Conservation (phyloP, 192 early-diverging fungal genomes). For the Entrophospora sp. region DNA sequence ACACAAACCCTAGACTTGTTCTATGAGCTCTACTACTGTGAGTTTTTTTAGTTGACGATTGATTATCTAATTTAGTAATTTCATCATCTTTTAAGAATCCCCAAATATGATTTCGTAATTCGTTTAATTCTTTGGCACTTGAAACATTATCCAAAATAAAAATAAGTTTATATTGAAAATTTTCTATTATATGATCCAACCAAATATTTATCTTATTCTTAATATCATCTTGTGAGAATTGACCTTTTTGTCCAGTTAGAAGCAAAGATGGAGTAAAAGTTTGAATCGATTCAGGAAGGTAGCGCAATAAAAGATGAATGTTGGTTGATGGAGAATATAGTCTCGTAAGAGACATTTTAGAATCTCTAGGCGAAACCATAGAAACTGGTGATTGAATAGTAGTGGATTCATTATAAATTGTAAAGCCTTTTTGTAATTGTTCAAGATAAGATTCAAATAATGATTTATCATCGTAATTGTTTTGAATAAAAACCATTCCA, state of each 20-base stretch:
- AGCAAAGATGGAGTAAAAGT: conserved; percentile 41
- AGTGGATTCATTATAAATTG: conserved; percentile 11
- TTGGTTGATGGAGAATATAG: conserved; percentile 48
- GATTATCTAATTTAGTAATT: conserved; percentile 4
- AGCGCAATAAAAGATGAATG: conserved; percentile 45
- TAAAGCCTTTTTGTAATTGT: conserved; percentile 32
- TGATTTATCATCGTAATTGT: conserved; percentile 13
- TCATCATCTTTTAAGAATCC: conserved; percentile 30
- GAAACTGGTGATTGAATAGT: not conserved
- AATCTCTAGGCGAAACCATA: conserved; percentile 7
- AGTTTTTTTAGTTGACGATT: not conserved
- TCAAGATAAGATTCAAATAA: conserved; percentile 27
- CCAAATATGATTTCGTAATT: conserved; percentile 34
- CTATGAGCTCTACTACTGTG: not conserved
- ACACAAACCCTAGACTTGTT: conserved; percentile 12
- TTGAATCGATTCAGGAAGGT: conserved; percentile 46
- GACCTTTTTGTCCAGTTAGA: conserved; percentile 22
- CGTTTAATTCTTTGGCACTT: conserved; percentile 22
- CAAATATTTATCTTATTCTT: conserved; percentile 22
- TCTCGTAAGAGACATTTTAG: conserved; percentile 24
- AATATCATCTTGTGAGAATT: conserved; percentile 29
- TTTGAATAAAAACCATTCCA: conserved; percentile 26
- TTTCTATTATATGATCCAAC: conserved; percentile 25
- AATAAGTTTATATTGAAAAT: conserved; percentile 24
- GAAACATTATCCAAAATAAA: conserved; percentile 24